Conservation (phyloP, 352 stramenopile species). For the Phytopythium cucurbitacearum region DNA sequence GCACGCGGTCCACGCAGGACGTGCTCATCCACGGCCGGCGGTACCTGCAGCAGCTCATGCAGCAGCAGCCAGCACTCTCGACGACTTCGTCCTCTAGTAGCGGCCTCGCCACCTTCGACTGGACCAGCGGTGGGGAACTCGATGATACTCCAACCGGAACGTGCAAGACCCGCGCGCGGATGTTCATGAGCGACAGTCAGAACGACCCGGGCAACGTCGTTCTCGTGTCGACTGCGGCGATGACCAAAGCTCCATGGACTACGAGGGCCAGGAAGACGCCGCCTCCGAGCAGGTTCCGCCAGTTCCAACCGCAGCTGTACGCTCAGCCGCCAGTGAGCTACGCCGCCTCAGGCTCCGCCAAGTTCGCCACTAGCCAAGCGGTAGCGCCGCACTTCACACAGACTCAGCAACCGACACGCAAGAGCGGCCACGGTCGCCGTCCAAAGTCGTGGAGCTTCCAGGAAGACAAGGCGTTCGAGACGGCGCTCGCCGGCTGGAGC, state of each 20-base stretch:
- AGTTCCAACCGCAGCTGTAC: neutral
- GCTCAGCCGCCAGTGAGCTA: too few species aligned
- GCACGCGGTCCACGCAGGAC: conserved; percentile 60
- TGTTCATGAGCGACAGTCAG: conserved; percentile 14
- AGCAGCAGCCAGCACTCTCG: conserved; percentile 22
- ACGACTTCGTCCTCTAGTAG: conserved; percentile 1
- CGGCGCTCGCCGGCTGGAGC: conserved; percentile 53
- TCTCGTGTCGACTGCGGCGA: neutral
- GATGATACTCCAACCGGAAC: conserved; percentile 18
- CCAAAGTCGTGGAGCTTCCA: conserved; percentile 73
- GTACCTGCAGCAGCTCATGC: conserved; percentile 75
- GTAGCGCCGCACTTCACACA: neutral
- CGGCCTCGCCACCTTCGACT: conserved; percentile 9
- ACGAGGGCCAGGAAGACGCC: too few species aligned
- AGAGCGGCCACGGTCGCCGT: conserved; percentile 17
- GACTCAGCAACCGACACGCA: conserved; percentile 12
- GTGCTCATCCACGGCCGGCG: conserved; percentile 60
- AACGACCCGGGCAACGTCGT: conserved; percentile 15
- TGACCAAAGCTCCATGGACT: too few species aligned
- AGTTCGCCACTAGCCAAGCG: too few species aligned
- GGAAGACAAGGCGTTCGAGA: conserved; percentile 82
- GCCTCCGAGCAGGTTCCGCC: too few species aligned
- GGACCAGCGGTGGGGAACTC: neutral
- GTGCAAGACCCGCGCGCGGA: conserved; percentile 2
- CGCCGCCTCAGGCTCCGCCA: too few species aligned